phyloP scores from a whole-genome alignment of 352 stramenopile genomes.

The Blastocystis hominis region DNA sequence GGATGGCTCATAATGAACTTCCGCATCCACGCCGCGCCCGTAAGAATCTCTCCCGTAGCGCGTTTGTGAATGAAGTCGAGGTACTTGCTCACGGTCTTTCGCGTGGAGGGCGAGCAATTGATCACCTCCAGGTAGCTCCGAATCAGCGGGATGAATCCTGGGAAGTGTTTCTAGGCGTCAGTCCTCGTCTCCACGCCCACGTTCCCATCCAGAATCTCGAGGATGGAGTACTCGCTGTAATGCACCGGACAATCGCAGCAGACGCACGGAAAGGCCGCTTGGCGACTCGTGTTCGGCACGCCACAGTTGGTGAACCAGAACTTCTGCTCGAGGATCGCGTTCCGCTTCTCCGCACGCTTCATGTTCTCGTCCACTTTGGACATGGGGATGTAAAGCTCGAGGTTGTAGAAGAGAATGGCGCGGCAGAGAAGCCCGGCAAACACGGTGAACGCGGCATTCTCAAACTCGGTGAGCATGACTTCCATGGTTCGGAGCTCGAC shows the following conservation, averaged over 20 bases:
- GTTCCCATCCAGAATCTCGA: slow-evolving; percentile 43
- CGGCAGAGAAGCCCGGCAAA: slow-evolving; percentile 92
- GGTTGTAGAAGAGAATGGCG: slow-evolving; percentile 95
- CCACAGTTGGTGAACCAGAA: slow-evolving; percentile 84
- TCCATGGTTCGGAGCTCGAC: slow-evolving; percentile 95
- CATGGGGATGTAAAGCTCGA: slow-evolving; percentile 97
- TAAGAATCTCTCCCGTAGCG: slow-evolving; percentile 77
- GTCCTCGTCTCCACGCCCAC: background rate
- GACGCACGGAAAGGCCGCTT: background rate
- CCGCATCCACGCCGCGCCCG: slow-evolving; percentile 77
- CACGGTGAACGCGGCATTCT: slow-evolving; percentile 97
- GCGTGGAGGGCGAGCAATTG: slow-evolving; percentile 75
- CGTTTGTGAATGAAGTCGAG: slow-evolving; percentile 72
- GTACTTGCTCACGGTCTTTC: slow-evolving; percentile 62
- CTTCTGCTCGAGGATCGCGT: slow-evolving; percentile 83
- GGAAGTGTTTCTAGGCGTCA: slow-evolving; percentile 64
- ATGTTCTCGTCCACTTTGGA: slow-evolving; percentile 97
- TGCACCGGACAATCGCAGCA: background rate
- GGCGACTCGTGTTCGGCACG: background rate
- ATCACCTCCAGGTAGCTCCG: slow-evolving; percentile 84
- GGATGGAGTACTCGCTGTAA: slow-evolving; percentile 16
- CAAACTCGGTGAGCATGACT: slow-evolving; percentile 98
- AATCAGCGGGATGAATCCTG: slow-evolving; percentile 78
- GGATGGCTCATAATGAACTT: slow-evolving; percentile 76
- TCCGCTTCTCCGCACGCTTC: slow-evolving; percentile 85